phyloP scores from a whole-genome alignment of 768 basidiomycete species.

The Leucocoprinus birnbaumii region DNA sequence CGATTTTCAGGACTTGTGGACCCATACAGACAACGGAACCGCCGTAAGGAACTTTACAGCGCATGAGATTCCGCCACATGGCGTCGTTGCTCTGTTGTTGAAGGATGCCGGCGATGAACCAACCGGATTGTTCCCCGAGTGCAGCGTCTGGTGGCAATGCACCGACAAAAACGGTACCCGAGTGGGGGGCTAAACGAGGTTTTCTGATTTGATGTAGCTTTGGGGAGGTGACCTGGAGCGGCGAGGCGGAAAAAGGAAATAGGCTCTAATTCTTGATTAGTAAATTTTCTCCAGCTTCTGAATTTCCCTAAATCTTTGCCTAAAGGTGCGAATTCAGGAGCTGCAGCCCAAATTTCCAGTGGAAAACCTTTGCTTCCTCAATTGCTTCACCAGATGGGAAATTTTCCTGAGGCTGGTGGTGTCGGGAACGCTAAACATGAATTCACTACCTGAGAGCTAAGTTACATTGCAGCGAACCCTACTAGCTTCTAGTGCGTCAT shows the following conservation, averaged over 20 bases:
- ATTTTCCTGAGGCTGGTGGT: no score
- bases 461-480: no score
- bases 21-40: conserved; percentile 68
- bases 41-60: conserved; percentile 57
- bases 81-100: conserved; percentile 63
- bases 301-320: neutral
- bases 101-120: conserved; percentile 70
- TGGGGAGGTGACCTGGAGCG: neutral
- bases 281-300: neutral
- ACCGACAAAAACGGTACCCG: conserved; percentile 45
- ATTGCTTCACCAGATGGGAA: no score
- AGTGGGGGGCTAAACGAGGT: conserved; percentile 20
- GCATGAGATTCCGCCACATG: conserved; percentile 57
- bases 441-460: no score
- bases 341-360: no score
- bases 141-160: conserved; percentile 49
- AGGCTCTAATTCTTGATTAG: neutral
- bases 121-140: conserved; percentile 47
- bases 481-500: no score
- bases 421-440: no score
- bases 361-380: no score
- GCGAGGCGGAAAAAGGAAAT: neutral
- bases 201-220: neutral
- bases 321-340: neutral
- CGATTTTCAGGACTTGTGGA: conserved; percentile 60